Base-by-base conservation (phyloP, 371 early-diverging fungal genomes). In the Apophysomyces trapeziformis region DNA sequence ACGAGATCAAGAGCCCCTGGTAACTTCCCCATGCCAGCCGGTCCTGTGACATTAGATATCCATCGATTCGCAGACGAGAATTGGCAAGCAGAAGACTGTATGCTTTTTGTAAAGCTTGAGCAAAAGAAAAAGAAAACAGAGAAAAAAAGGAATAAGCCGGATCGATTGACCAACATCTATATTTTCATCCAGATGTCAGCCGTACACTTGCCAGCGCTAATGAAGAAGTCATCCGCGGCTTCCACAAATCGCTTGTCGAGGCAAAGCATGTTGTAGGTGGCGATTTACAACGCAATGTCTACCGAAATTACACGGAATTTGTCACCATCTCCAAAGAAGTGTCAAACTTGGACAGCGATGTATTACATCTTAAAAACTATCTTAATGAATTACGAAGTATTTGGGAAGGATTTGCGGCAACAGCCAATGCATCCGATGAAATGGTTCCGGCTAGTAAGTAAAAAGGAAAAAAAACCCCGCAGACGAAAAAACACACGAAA, bases 321-420 rank as follows among this genome's bases (percentile, higher is more conserved):
- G 95, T 98, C 26, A 88, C 87, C 35, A 96, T 98, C 58, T 93
- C 96, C 16, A 95, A 96, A 72, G 98, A 98, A 74, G 94, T 98
- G 38, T 88, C 92, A 44, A 92, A 86, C 63, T 68, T 85, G 70
- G 93, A 93, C 72, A 84, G 87, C 13, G 93, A 93, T 68, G 88
- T 94, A 70, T 74, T 93, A 56, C 73, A 74, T 6, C 73, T 94
- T 14, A 87, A 90, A 36, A 88, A 84, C 36, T 75, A 91, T 61
- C 67, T 94, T 39, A 85, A 86, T 60, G 93, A 94, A 58, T 66
- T 93, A 21, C 85, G 86, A 21, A 77, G 81, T 11, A 85, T 90
- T 36, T 89, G 89, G 71, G 87, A 86, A 21, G 75, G 76, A 26
- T 80, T 92, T 41, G 59, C 77, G 60, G 84, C 83, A 13, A 80